Conservation (phyloP, 1,139 yeast species). For the Geotrichum fermentans region DNA sequence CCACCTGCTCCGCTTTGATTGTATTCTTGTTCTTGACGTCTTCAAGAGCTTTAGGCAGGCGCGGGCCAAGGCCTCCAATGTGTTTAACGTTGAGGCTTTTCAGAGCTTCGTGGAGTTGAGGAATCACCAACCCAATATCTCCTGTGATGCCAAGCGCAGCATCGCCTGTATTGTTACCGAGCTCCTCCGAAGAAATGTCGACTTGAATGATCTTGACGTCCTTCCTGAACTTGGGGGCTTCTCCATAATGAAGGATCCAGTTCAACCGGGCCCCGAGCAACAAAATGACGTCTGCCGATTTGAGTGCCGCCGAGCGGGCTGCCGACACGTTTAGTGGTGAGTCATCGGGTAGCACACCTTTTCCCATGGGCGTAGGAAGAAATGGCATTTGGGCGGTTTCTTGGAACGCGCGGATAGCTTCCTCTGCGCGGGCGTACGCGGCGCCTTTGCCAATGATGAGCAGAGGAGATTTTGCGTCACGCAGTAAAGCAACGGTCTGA, state of each 20-base stretch:
- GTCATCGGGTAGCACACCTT: constrained; percentile 57
- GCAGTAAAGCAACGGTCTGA: constrained; percentile 37
- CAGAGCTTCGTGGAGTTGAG: constrained; percentile 37
- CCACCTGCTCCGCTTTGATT: constrained; percentile 34
- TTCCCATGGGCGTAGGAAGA: constrained; percentile 69
- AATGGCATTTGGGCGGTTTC: constrained; percentile 45
- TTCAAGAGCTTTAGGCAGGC: constrained; percentile 35
- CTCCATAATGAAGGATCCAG: constrained; percentile 65
- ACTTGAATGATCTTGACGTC: constrained; percentile 51
- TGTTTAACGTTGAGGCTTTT: constrained; percentile 15
- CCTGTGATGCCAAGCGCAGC: constrained; percentile 46
- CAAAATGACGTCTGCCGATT: constrained; percentile 51
- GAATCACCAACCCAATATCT: constrained; percentile 44
- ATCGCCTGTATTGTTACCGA: constrained; percentile 44
- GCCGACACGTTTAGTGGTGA: constrained; percentile 49
- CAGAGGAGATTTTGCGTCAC: constrained; percentile 45
- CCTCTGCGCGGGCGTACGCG: constrained; percentile 44
- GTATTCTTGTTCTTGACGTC: constrained; percentile 40
- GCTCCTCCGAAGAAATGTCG: constrained; percentile 49
- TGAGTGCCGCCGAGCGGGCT: constrained; percentile 54
- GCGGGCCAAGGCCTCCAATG: constrained; percentile 16
- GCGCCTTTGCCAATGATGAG: constrained; percentile 63
- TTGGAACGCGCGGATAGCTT: constrained; percentile 41
- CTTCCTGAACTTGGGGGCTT: constrained; percentile 46
- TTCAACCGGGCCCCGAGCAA: constrained; percentile 60